A percentile compares a stretch with the other conserved stretches of the same genome.
Conservation (phyloP, 1,139 yeast species). For the Arxiozyma bovina region DNA sequence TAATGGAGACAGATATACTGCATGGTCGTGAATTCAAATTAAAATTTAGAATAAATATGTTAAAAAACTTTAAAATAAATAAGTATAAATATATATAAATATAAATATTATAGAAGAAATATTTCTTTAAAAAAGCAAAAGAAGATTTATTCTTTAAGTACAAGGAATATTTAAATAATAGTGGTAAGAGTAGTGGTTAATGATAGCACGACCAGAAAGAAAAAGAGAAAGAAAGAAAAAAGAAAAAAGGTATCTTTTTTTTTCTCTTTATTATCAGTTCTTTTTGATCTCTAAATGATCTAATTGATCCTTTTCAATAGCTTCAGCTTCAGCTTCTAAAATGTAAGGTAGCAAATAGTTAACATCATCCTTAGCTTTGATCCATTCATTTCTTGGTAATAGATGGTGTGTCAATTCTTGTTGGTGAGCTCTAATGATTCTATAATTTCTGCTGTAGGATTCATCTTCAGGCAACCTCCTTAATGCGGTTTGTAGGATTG, state of each 20-base stretch:
- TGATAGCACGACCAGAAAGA: neutral
- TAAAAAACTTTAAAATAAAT: too few relatives aligned
- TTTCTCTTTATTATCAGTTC: neutral
- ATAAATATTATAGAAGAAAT: neutral
- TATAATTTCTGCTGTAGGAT: constrained; percentile 82
- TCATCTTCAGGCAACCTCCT: constrained; percentile 78
- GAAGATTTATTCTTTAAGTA: too few relatives aligned
- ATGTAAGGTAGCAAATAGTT: constrained; percentile 83
- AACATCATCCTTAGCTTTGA: constrained; percentile 74
- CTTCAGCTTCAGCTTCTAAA: constrained; percentile 91
- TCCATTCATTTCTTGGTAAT: constrained; percentile 70
- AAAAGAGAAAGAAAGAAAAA: neutral
- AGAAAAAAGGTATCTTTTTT: neutral
- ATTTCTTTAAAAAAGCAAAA: too few relatives aligned
- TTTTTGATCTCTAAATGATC: constrained; percentile 49
- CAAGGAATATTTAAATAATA: neutral
- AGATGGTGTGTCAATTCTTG: constrained; percentile 74
- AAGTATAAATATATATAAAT: too few relatives aligned
- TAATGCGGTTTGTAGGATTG: constrained; percentile 78
- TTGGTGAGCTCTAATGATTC: constrained; percentile 89
- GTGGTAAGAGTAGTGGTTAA: neutral
- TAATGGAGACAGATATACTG: too few relatives aligned
- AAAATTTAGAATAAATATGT: too few relatives aligned
- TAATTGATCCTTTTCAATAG: constrained; percentile 75
- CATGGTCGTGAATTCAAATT: too few relatives aligned